Evolutionary conservation across 2,329 filamentous ascomycete species (phyloP).

Genomic region (Daldinia eschscholtzii): DNA sequence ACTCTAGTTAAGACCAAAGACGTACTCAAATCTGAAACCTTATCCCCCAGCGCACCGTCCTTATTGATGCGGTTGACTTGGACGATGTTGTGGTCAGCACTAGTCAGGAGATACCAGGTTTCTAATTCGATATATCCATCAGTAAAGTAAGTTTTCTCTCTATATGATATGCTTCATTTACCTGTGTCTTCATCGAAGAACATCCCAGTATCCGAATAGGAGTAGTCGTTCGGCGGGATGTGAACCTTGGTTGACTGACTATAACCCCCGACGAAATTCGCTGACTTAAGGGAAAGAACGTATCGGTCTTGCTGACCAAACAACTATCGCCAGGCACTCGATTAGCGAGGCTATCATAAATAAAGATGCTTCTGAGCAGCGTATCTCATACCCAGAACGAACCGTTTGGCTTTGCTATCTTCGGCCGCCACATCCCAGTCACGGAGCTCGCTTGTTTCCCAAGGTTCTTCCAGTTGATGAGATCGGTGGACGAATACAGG

Average conservation of each 20-base stretch:
- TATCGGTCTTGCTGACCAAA: conserved; percentile 58
- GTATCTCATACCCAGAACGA: conserved; percentile 53
- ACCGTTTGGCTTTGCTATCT: conserved; percentile 57
- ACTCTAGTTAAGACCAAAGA: neutral
- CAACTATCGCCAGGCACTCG: conserved; percentile 45
- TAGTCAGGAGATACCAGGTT: conserved; percentile 57
- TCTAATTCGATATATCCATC: conserved; percentile 36
- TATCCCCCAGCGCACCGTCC: conserved; percentile 54
- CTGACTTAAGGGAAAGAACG: conserved; percentile 54
- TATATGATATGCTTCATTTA: conserved; percentile 12
- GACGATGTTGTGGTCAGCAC: conserved; percentile 57
- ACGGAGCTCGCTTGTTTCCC: conserved; percentile 52
- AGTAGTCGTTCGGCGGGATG: conserved; percentile 55
- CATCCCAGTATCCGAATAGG: conserved; percentile 58
- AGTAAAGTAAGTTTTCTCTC: conserved; percentile 6
- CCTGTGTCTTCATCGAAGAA: conserved; percentile 53
- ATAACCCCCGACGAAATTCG: conserved; percentile 52
- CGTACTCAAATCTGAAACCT: conserved; percentile 48
- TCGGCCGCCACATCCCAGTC: conserved; percentile 57
- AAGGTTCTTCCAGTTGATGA: conserved; percentile 57
- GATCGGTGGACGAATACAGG: conserved; percentile 57
- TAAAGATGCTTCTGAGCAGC: neutral
- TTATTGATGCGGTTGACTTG: conserved; percentile 56
- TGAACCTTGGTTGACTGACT: conserved; percentile 51
- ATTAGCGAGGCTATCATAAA: conserved; percentile 3